Base-by-base conservation (phyloP, 2,329 filamentous ascomycete genomes). In the Colletotrichum chrysophilum region DNA sequence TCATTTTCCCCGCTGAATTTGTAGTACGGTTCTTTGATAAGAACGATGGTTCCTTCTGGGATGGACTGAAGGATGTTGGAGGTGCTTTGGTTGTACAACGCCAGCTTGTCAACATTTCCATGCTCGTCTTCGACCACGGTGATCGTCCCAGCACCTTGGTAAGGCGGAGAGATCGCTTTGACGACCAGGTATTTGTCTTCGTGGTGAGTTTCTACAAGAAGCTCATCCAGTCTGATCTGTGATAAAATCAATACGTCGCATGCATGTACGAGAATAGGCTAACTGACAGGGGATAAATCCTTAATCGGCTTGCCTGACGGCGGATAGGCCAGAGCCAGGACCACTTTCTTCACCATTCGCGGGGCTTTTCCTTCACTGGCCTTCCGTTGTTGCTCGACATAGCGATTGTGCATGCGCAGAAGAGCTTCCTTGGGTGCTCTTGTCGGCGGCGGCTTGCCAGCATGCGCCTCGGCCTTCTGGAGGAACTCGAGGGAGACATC, bases 21-120 rank as follows among this genome's bases (percentile, higher is more conserved):
- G 78, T 84, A 84, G 43, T 83, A 85, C 1, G 84, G 84, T 68
- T 85, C 84, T 70, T 85, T 85, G 75, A 85, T 68, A 5, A 83
- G 82, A 0, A 84, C 77, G 3, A 84, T 72, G 7, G 79, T 82
- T 0, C 81, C 81, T 62, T 82, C 81, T 4, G 83, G 83, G 3
- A 84, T 79, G 4, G 80, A 79, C 2, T 81, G 83, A 8, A 84
- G 66, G n/a, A 84, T 71, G 9, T 77, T 82, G 3, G 82, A 79
- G 78, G 80, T 81, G 30, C 79, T 75, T 36, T 84, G 84, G 78
- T 85, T 85, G 79, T 85, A 85, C n/a, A 85, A 80, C 48, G 81
- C 81, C 43, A 86, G 66, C 78, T 84, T 85, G 65, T 85, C 83
- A 7, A 79, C 82, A 34, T 83, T 82, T n/a, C 84, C 83, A 13